Base-by-base conservation (phyloP, 768 basidiomycete genomes). In the Amanita fuliginea region DNA sequence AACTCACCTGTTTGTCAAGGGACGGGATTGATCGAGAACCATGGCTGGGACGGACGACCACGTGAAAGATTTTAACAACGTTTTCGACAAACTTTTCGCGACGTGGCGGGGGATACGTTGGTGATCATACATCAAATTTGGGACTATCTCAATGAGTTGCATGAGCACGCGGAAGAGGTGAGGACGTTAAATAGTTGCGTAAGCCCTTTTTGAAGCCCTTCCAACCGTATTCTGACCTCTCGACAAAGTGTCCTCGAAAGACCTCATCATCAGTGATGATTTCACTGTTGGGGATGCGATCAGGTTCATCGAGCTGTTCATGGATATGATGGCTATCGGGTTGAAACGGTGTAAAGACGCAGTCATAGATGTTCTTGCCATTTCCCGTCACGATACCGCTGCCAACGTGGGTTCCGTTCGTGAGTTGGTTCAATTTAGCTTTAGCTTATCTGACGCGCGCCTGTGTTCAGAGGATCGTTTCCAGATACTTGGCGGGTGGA, bases 221-320 rank as follows among this genome's bases (percentile, higher is more conserved):
- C n/a, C n/a, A n/a, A n/a, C n/a, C n/a, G n/a, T n/a, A n/a, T n/a
- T n/a, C n/a, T n/a, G n/a, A 24, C 24, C 63, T 3, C n/a, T 59
- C 22, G 57, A 57, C 11, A 66, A 56, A 32, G 65, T 63, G 2
- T 67, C 64, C 11, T 56, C 65, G 45, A 57, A 57, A 41, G 64
- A 67, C 42, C 45, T 67, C n/a, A 33, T 66, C 18, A 53, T 66
- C 35, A 57, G 60, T 24, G 58, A 67, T 3, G 59, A 64, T 26
- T 64, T 67, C 40, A 53, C 58, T 0, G 24, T 53, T 0, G 61
- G 60, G 3, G 63, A 67, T 37, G 9, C 54, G 6, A 2, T 18
- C 22, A 52, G 32, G 44, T 56, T 62, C 34, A 0, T 47, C 2
- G 18, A 45, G 1, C 18, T 37, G n/a, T 37, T n/a, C n/a, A 3